Evolutionary conservation across 2,329 filamentous ascomycete genomes (phyloP).

Genomic region (Claviceps cyperi): DNA sequence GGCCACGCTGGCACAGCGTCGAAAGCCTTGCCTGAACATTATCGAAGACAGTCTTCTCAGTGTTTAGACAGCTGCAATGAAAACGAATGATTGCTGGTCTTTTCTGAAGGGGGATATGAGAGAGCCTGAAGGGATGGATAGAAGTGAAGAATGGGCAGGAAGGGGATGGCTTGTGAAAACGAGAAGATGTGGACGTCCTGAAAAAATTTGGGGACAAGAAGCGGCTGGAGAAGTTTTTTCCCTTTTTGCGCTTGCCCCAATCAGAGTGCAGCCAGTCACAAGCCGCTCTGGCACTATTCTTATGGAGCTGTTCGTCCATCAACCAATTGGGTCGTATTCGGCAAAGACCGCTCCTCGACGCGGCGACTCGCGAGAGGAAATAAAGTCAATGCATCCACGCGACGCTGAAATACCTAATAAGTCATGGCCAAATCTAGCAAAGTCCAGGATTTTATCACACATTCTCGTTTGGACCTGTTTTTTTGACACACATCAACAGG

Average conservation of each 20-base stretch:
- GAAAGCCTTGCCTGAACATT: conserved; percentile 24
- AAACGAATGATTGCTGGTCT: background rate
- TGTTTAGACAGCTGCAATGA: background rate
- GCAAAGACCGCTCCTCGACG: too few relatives aligned
- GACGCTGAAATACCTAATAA: too few relatives aligned
- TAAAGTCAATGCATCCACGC: too few relatives aligned
- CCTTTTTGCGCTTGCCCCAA: background rate
- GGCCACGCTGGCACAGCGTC: conserved; percentile 25
- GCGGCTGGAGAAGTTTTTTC: conserved; percentile 4
- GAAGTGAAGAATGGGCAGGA: background rate
- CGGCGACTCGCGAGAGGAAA: too few relatives aligned
- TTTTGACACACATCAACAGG: too few relatives aligned
- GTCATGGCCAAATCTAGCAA: too few relatives aligned
- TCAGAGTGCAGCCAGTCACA: background rate
- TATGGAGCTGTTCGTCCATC: background rate
- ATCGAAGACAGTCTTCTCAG: conserved; percentile 6
- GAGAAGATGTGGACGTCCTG: background rate
- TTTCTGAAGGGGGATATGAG: background rate
- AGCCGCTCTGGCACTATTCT: background rate
- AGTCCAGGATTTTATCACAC: too few relatives aligned
- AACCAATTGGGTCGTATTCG: too few relatives aligned
- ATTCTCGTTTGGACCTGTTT: too few relatives aligned
- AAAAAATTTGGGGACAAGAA: background rate
- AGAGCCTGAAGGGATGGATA: background rate
- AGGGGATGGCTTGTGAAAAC: background rate